Conservation (phyloP, 2,329 filamentous ascomycete species). For the Diaporthe vexans region DNA sequence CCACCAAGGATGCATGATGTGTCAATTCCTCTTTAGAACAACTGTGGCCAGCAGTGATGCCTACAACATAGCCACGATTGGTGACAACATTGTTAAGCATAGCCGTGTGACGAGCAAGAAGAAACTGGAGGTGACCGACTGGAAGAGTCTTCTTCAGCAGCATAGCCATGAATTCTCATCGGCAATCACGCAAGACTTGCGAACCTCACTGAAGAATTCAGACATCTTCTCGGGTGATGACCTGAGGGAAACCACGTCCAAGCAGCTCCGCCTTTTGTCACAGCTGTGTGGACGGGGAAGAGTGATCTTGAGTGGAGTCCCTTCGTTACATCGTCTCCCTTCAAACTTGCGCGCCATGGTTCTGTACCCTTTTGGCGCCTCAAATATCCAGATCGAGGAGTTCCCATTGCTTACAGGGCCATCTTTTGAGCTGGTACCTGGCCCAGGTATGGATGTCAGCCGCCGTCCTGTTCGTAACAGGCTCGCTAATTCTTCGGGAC, state of each 20-base stretch:
- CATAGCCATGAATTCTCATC: neutral
- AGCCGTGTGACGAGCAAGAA: fast-evolving
- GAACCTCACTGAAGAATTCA: too few relatives aligned
- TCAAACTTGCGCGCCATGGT: neutral
- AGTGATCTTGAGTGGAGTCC: neutral
- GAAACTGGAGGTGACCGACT: neutral
- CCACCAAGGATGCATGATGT: neutral
- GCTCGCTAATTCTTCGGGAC: neutral
- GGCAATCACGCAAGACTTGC: too few relatives aligned
- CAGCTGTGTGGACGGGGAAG: neutral
- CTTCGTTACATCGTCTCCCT: fast-evolving
- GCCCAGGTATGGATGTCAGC: too few relatives aligned
- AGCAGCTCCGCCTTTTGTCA: too few relatives aligned
- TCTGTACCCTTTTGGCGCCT: neutral
- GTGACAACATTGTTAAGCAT: neutral
- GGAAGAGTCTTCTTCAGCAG: neutral
- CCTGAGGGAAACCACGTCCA: too few relatives aligned
- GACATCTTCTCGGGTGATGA: too few relatives aligned
- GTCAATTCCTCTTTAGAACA: neutral
- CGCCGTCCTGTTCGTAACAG: too few relatives aligned
- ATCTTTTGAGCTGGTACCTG: neutral
- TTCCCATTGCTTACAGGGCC: too few relatives aligned
- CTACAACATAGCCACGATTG: neutral
- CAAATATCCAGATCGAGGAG: too few relatives aligned
- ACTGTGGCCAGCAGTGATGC: neutral